These are phyloP conservation scores for Venturia pyrina DNA, from an alignment of 2,329 filamentous ascomycete genomes.

Conservation along the genomic window DNA sequence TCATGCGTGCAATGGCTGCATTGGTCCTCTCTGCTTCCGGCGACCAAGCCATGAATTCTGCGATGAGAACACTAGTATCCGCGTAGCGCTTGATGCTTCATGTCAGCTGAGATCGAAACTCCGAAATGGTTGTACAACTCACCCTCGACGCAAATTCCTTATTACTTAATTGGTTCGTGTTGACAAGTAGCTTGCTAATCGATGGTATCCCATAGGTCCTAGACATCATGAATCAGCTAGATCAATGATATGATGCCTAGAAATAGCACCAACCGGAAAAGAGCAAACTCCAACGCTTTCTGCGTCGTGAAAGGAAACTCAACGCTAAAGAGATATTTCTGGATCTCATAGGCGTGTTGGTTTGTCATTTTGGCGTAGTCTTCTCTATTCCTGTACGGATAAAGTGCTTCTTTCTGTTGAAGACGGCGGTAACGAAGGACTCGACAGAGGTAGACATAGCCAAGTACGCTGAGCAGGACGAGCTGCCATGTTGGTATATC, in stretches of 20 bases:
- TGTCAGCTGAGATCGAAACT: not conserved
- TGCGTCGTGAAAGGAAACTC: conserved; percentile 47
- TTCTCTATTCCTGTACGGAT: conserved; percentile 34
- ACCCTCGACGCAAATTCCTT: conserved; percentile 17
- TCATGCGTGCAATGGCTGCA: conserved; percentile 49
- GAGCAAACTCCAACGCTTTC: conserved; percentile 46
- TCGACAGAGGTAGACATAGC: conserved; percentile 26
- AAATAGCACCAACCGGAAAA: conserved; percentile 36
- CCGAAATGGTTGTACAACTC: too few species aligned
- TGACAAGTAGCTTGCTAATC: conserved; percentile 26
- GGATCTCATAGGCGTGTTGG: conserved; percentile 42
- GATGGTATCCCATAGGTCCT: conserved; percentile 27
- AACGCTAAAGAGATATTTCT: conserved; percentile 33
- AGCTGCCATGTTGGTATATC: conserved; percentile 6
- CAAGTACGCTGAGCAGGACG: not conserved
- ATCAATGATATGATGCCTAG: too few species aligned
- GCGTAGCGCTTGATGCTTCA: conserved; percentile 18
- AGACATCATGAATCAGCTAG: not conserved
- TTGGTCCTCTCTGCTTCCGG: conserved; percentile 26
- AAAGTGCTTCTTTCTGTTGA: conserved; percentile 31
- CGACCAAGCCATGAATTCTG: conserved; percentile 21
- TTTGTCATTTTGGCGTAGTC: conserved; percentile 44
- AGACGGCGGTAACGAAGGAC: conserved; percentile 29
- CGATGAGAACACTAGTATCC: conserved; percentile 24
- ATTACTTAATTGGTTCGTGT: conserved; percentile 23